A percentile compares a stretch with the other conserved stretches of the same genome.
Conservation (phyloP, 2,329 filamentous ascomycete species). For the Boeremia lycopersici region DNA sequence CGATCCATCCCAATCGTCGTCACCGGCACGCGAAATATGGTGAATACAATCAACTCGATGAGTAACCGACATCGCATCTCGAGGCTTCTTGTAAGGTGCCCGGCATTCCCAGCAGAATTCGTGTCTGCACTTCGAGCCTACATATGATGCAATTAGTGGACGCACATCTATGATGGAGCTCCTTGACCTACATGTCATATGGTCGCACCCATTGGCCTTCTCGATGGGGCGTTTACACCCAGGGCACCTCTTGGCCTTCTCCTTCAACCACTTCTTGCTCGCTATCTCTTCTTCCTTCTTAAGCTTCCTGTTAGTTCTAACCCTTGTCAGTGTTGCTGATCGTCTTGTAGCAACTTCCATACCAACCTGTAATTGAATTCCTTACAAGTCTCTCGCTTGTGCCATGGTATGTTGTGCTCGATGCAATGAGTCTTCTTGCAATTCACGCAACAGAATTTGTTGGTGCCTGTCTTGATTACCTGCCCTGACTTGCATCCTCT, state of each 20-base stretch:
- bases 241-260: conserved; percentile 48
- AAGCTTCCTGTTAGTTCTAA: conserved; percentile 28
- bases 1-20: background rate
- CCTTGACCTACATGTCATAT: conserved; percentile 42
- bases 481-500: conserved; percentile 60
- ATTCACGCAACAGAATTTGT: conserved; percentile 49
- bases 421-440: conserved; percentile 49
- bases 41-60: background rate
- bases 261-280: conserved; percentile 35
- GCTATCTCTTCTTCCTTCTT: conserved; percentile 39
- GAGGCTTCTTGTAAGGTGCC: conserved; percentile 27
- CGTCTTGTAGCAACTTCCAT: too few relatives aligned
- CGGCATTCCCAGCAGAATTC: conserved; percentile 52
- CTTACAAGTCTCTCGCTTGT: conserved; percentile 48
- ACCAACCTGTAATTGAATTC: conserved; percentile 47
- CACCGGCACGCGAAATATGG: background rate
- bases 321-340: background rate
- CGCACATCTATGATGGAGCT: background rate
- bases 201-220: conserved; percentile 51
- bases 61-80: background rate
- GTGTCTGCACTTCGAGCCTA: conserved; percentile 44
- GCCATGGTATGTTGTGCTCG: conserved; percentile 45
- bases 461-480: conserved; percentile 53
- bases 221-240: conserved; percentile 49
- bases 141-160: background rate